phyloP scores from a whole-genome alignment of 257 asterid genomes.

The Capsicum rhomboideum region DNA sequence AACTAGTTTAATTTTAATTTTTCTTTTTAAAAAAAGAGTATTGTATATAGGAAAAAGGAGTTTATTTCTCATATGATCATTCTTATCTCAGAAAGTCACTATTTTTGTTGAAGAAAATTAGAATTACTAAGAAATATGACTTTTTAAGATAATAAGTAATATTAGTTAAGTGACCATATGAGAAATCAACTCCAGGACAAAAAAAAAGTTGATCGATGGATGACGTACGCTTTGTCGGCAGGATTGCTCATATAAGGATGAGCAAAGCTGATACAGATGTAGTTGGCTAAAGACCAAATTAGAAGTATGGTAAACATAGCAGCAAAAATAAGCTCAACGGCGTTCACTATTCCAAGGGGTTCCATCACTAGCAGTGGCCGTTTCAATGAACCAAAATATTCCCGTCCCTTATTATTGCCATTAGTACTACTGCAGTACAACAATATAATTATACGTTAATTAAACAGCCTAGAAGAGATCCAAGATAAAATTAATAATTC shows the following conservation, averaged over 20 bases:
- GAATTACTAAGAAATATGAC: no score
- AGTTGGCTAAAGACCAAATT: conserved; percentile 36
- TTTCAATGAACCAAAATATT: conserved; percentile 18
- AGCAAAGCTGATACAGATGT: neutral
- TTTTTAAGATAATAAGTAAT: no score
- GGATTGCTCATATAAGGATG: conserved; percentile 26
- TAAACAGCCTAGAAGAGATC: neutral
- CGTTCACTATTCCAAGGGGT: conserved; percentile 40
- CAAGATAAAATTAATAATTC: neutral
- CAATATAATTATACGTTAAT: neutral
- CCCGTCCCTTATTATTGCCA: neutral
- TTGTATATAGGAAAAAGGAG: no score
- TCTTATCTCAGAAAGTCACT: no score
- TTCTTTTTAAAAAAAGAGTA: no score
- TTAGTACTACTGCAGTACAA: neutral
- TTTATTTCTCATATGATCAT: no score
- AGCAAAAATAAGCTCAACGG: conserved; percentile 34
- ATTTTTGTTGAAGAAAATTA: no score
- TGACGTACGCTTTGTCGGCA: conserved; percentile 35
- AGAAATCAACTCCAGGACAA: no score
- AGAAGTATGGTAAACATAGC: conserved; percentile 41
- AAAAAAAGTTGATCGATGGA: neutral
- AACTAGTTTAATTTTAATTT: no score
- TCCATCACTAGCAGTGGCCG: conserved; percentile 23
- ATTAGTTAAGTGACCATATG: no score